phyloP scores from a whole-genome alignment of 1,139 yeast species.

The Zhuliangozyma parablackwelliae region DNA sequence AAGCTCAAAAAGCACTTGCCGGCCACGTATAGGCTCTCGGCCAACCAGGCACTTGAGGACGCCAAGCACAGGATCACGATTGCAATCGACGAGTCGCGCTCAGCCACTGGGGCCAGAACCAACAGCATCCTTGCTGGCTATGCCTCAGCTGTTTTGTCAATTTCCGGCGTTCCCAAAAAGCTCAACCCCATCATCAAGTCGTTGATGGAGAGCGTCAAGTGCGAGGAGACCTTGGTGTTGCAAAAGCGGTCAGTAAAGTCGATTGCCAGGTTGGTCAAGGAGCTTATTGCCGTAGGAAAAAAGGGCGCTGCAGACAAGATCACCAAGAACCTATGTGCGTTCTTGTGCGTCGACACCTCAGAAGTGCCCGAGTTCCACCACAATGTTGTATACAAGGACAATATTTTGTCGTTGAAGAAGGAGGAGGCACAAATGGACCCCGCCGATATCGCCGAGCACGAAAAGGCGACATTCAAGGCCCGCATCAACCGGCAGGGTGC shows the following conservation, averaged over 20 bases:
- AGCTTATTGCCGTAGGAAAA: constrained; percentile 56
- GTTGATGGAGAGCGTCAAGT: constrained; percentile 87
- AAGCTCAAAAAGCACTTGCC: constrained; percentile 61
- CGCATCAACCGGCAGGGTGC: constrained; percentile 83
- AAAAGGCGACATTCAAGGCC: constrained; percentile 66
- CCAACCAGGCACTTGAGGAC: constrained; percentile 74
- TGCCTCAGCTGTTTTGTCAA: constrained; percentile 67
- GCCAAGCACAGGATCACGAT: constrained; percentile 63
- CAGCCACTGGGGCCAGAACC: constrained; percentile 50
- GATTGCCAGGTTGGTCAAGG: constrained; percentile 57
- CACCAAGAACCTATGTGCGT: constrained; percentile 85
- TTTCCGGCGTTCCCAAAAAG: constrained; percentile 72
- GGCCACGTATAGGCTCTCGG: constrained; percentile 68
- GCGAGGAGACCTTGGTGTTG: constrained; percentile 61
- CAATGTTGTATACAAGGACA: constrained; percentile 52
- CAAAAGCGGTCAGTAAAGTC: constrained; percentile 72
- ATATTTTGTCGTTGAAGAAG: constrained; percentile 70
- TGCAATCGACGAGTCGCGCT: constrained; percentile 68
- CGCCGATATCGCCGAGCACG: constrained; percentile 60
- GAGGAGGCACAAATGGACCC: constrained; percentile 75
- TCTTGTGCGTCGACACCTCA: constrained; percentile 89
- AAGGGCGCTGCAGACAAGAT: constrained; percentile 80
- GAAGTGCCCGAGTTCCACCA: constrained; percentile 92
- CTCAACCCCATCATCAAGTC: constrained; percentile 86
- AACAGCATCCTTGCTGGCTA: constrained; percentile 66